These are phyloP conservation scores for Plasmodium vivax DNA, from an alignment of 169 alveolate species.

Conservation along the genomic window DNA sequence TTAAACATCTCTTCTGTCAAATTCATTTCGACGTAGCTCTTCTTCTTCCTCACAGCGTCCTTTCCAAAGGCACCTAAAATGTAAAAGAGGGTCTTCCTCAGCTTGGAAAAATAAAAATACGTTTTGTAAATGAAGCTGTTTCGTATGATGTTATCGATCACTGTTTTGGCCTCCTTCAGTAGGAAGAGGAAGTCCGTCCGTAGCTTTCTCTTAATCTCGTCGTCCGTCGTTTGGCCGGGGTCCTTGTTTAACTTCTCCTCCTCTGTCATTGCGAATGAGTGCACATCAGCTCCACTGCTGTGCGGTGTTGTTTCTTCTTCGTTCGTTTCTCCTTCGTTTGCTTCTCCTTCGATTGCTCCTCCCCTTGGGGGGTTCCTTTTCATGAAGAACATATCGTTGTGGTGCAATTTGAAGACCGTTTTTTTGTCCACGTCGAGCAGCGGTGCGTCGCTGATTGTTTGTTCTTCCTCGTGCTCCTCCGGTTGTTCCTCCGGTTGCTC, in stretches of 20 bases:
- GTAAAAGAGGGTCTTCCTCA: slow-evolving; percentile 32
- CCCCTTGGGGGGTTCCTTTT: neutral
- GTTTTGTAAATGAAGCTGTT: slow-evolving; percentile 33
- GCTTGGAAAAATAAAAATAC: slow-evolving; percentile 15
- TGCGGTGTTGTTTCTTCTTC: neutral
- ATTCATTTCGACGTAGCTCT: slow-evolving; percentile 14
- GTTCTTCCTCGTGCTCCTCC: neutral
- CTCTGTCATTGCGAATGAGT: neutral
- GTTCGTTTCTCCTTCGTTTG: neutral
- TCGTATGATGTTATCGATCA: slow-evolving; percentile 34
- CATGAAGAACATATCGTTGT: slow-evolving; percentile 3
- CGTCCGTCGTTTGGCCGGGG: neutral
- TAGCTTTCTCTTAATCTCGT: neutral
- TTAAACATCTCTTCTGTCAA: slow-evolving; percentile 15
- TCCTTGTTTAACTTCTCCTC: neutral
- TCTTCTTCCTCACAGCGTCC: slow-evolving; percentile 17
- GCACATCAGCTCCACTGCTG: neutral
- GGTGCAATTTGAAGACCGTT: slow-evolving; percentile 5
- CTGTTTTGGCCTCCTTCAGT: slow-evolving; percentile 8
- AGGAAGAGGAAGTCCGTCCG: slow-evolving; percentile 12
- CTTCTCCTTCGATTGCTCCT: neutral
- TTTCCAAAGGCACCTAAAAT: slow-evolving; percentile 34
- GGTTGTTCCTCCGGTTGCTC: neutral
- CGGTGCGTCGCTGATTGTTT: neutral
- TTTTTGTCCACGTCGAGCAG: neutral